Evolutionary conservation across 495 filamentous ascomycete species (phyloP), one percentile per base, ranked within the genome.

Genomic region (Annulohypoxylon nitens): DNA sequence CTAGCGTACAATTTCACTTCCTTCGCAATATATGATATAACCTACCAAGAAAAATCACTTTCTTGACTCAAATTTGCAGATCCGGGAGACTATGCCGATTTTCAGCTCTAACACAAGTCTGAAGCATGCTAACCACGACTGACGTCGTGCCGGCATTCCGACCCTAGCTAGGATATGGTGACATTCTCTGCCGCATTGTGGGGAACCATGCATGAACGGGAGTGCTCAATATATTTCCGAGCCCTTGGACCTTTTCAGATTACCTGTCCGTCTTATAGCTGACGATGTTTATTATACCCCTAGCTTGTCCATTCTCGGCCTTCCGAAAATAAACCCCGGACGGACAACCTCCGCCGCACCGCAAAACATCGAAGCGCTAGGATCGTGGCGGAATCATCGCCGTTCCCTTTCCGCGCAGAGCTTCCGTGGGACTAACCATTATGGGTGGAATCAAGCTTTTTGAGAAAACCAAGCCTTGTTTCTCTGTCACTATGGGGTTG

Each of bases 301-400:
- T 36, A 30, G 57, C 18, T n/a, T 10, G 12, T 57, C 30, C 4
- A 26, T 9, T 11, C 1, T 20, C 18, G 25, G 70, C 60, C 67
- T 67, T 73, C 71, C 67, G 63, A 61, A 73, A 74, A 71, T 59
- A 71, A 71, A 67, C 43, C 12, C 64, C 76, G 76, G 76, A 78
- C 45, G 61, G 20, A 41, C 41, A 71, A 66, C 73, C 70, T 78
- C 76, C 76, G 76, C 53, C 53, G 43, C 73, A 70, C 65, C 54
- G 48, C 43, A 65, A 61, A 23, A 36, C 65, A 23, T 41, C 10
- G 51, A 61, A 23, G 33, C 65, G 26, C 75, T 75, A 78, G 61
- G 67, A 70, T 64, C 26, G 3, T 67, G 61, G 48, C 71, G 64
- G 61, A 78, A 65, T 51, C 14, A 36, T 6, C n/a, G 20, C 47